Conservation (phyloP, 2,329 filamentous ascomycete genomes). For the Fusarium mangiferae region DNA sequence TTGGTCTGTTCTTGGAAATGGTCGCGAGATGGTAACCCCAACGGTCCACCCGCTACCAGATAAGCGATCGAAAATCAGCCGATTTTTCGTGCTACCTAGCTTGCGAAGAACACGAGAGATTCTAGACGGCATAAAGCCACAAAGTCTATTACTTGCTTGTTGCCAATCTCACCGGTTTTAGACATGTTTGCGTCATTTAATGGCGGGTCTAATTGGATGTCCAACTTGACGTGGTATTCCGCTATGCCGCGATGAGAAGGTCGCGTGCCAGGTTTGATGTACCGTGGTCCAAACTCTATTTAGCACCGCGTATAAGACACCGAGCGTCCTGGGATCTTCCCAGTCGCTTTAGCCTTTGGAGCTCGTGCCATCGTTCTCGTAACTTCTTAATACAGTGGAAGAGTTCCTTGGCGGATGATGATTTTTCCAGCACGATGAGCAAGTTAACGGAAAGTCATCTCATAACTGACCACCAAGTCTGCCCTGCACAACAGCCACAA, state of each 20-base stretch:
- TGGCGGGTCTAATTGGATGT: not conserved
- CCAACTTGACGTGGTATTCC: not conserved
- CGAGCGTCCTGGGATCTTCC: not conserved
- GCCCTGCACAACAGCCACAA: rapidly evolving
- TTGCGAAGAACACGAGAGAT: not conserved
- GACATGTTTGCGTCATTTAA: not conserved
- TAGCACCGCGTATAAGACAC: not conserved
- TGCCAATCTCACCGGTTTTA: not conserved
- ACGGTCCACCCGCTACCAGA: not conserved
- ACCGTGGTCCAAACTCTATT: not conserved
- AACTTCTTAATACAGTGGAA: not conserved
- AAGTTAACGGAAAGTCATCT: not conserved
- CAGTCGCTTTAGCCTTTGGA: not conserved
- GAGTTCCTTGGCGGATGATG: not conserved
- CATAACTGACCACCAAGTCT: not conserved
- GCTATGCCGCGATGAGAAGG: not conserved
- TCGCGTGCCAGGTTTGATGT: not conserved
- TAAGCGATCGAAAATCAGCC: not conserved
- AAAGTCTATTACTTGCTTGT: not conserved
- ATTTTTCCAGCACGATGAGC: not conserved
- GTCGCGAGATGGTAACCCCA: not conserved
- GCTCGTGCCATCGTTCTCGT: no score
- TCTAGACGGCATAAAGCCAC: not conserved
- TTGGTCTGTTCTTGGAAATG: not conserved
- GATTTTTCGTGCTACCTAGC: not conserved